Conservation (phyloP, 2,329 filamentous ascomycete genomes). For the Ophiostoma quercus region DNA sequence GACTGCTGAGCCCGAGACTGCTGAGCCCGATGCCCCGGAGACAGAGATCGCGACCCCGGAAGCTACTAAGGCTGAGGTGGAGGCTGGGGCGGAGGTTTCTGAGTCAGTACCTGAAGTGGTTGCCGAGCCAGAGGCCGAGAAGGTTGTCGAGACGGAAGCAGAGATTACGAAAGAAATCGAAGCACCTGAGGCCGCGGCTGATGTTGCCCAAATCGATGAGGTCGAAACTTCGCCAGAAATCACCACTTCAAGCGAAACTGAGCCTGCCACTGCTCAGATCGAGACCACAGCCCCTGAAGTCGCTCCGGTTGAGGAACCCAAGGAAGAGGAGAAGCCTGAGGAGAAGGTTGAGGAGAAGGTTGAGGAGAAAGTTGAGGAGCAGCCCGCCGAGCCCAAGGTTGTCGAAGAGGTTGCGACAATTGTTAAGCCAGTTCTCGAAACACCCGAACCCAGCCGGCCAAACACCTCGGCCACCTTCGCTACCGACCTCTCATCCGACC, state of each 20-base stretch:
- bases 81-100: not conserved
- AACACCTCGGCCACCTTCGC: not conserved
- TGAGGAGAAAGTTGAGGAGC: not conserved
- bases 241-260: not conserved
- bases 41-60: not conserved
- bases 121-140: not conserved
- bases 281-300: not conserved
- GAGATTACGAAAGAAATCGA: not conserved
- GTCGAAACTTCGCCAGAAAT: slow-evolving; percentile 1
- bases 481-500: not conserved
- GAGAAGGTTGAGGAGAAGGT: not conserved
- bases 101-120: not conserved
- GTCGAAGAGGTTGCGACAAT: not conserved
- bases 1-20: not conserved
- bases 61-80: not conserved
- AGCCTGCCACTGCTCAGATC: not conserved
- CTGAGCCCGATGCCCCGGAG: not conserved
- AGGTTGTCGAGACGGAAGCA: not conserved
- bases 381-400: not conserved
- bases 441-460: not conserved
- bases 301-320: not conserved
- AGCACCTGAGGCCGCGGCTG: too few relatives aligned
- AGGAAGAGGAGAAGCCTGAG: not conserved
- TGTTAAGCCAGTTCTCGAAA: not conserved
- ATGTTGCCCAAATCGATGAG: not conserved